A percentile compares a stretch with the other conserved stretches of the same genome.
These are phyloP conservation scores for Intubia oerlemansii DNA, from an alignment of 2,329 filamentous ascomycete species.

Conservation along the genomic window DNA sequence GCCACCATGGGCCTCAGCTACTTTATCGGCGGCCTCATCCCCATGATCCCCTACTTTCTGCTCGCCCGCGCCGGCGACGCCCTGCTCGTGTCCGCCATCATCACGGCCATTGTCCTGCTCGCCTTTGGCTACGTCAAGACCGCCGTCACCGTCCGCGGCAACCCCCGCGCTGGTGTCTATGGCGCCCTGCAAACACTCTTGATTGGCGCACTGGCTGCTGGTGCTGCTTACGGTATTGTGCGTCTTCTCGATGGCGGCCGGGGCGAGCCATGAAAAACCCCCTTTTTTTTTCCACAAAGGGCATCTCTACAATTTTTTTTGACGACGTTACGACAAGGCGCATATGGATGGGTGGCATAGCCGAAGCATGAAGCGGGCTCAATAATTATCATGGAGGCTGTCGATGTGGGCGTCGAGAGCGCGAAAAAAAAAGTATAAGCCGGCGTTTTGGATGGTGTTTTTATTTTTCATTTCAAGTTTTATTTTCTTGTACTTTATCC, in stretches of 20 bases:
- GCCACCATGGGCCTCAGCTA: slow-evolving; percentile 47
- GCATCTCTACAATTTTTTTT: no score
- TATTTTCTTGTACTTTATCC: no score
- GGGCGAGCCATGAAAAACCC: no score
- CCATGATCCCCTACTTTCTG: slow-evolving; percentile 49
- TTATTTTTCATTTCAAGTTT: no score
- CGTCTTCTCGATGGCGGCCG: slow-evolving; percentile 33
- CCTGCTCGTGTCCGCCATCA: slow-evolving; percentile 34
- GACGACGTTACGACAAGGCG: no score
- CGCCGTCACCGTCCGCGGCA: slow-evolving; percentile 26
- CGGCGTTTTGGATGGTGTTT: no score
- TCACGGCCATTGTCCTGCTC: slow-evolving; percentile 39
- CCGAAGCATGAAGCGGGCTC: no score
- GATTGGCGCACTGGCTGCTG: slow-evolving; percentile 43
- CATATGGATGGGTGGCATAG: no score
- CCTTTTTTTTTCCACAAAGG: no score
- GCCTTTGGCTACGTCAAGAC: slow-evolving; percentile 46
- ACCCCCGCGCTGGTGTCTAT: slow-evolving; percentile 29
- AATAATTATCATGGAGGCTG: no score
- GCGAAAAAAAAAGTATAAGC: no score
- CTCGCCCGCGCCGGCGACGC: slow-evolving; percentile 22
- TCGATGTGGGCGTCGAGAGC: no score
- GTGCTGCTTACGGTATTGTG: slow-evolving; percentile 42
- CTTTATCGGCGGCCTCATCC: slow-evolving; percentile 49
- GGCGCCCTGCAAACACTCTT: slow-evolving; percentile 43